Conservation (phyloP, 2,329 filamentous ascomycete genomes). For the Epichloe brachyelytri region DNA sequence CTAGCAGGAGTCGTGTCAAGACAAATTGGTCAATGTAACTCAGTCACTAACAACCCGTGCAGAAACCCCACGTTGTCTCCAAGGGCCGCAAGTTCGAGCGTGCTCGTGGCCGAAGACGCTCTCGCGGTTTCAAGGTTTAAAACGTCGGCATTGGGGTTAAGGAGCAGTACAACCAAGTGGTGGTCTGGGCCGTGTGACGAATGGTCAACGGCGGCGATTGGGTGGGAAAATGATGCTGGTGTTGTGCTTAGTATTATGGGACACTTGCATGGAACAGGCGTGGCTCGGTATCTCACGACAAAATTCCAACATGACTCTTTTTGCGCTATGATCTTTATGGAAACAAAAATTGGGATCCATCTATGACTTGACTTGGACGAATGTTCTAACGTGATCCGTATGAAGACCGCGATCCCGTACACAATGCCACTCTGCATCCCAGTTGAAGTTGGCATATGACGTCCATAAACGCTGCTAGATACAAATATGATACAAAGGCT, state of each 20-base stretch:
- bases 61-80: constrained; percentile 95
- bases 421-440: no score
- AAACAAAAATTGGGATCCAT: no score
- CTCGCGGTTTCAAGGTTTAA: constrained; percentile 99
- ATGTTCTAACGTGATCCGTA: no score
- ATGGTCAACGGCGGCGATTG: constrained; percentile 4
- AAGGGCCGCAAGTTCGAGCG: constrained; percentile 99
- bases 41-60: constrained; percentile 7
- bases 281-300: constrained; percentile 32
- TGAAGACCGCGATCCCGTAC: no score
- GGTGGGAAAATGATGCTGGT: constrained; percentile 17
- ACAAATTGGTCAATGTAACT: not conserved
- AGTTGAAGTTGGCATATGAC: no score
- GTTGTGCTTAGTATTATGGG: constrained; percentile 19
- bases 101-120: constrained; percentile 96
- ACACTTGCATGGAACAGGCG: constrained; percentile 31
- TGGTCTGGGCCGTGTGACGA: constrained; percentile 3
- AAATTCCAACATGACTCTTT: constrained; percentile 21
- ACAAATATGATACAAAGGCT: no score
- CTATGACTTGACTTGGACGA: no score
- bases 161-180: not conserved
- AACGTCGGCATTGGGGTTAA: constrained; percentile 18
- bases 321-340: constrained; percentile 3
- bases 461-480: no score
- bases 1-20: not conserved